Evolutionary conservation across 768 basidiomycete species (phyloP).

Genomic region (Mrakia frigida): DNA sequence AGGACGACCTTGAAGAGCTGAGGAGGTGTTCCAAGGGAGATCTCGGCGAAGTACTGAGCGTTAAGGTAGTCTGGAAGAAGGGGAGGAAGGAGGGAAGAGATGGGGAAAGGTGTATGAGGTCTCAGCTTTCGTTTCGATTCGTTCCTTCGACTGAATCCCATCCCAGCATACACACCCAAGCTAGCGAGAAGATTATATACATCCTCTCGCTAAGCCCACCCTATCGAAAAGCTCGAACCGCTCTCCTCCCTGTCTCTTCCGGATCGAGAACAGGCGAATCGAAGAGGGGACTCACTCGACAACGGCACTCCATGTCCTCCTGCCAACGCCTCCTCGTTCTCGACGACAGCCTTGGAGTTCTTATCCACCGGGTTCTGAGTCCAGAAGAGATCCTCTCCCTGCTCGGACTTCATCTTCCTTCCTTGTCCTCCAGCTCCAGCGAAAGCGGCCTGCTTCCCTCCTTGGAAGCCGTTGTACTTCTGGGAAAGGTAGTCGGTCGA

Average conservation of each 20-base stretch:
- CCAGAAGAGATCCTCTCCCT: constrained; percentile 53
- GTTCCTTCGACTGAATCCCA: background rate
- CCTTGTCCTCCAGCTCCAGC: constrained; percentile 70
- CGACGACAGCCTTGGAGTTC: constrained; percentile 20
- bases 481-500: constrained; percentile 74
- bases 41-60: constrained; percentile 92
- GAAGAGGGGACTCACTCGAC: constrained; percentile 58
- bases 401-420: constrained; percentile 52
- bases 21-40: constrained; percentile 72
- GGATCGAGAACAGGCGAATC: background rate
- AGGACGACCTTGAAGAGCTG: constrained; percentile 94
- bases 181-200: too few relatives aligned
- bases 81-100: background rate
- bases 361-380: constrained; percentile 38
- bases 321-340: constrained; percentile 42
- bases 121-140: background rate
- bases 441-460: constrained; percentile 57
- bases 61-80: constrained; percentile 79
- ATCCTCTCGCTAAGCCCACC: background rate
- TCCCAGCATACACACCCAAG: background rate
- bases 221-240: background rate
- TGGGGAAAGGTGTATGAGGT: too few relatives aligned
- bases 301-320: constrained; percentile 85
- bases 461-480: constrained; percentile 73
- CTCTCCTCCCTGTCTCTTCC: background rate